Evolutionary conservation across 768 basidiomycete species (phyloP).

Genomic region (Suillus discolor): DNA sequence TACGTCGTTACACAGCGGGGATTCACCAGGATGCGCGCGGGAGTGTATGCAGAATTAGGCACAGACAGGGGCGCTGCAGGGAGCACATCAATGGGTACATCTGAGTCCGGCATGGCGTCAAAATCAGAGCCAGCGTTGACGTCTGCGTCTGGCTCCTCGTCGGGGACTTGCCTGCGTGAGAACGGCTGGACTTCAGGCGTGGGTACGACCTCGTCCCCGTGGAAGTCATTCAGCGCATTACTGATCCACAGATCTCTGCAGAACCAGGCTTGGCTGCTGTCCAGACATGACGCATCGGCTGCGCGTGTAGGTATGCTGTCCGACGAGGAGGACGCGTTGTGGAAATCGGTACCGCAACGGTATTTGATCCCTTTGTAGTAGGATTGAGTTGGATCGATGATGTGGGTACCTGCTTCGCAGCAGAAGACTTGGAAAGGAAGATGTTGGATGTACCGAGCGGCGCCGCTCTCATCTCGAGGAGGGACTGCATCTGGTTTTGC

Average conservation of each 20-base stretch:
- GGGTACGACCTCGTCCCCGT: constrained; percentile 44
- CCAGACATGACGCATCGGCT: constrained; percentile 86
- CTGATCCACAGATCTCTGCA: constrained; percentile 96
- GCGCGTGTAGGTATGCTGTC: constrained; percentile 55
- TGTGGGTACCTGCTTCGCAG: constrained; percentile 97
- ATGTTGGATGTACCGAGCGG: constrained; percentile 84
- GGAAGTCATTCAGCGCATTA: constrained; percentile 76
- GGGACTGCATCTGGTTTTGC: constrained; percentile 90
- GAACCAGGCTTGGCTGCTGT: constrained; percentile 98
- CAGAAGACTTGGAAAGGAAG: constrained; percentile 99
- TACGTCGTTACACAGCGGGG: constrained; percentile 98
- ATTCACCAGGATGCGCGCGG: constrained; percentile 92
- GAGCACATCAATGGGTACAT: constrained; percentile 35
- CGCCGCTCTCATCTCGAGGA: constrained; percentile 82
- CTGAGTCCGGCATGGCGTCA: constrained; percentile 77
- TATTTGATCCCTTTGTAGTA: constrained; percentile 92
- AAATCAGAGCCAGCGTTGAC: constrained; percentile 87
- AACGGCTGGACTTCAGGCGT: constrained; percentile 29
- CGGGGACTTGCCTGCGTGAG: constrained; percentile 35
- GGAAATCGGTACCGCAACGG: constrained; percentile 78
- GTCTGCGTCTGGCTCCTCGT: constrained; percentile 54
- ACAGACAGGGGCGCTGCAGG: constrained; percentile 54
- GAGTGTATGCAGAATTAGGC: constrained; percentile 86
- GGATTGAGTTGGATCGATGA: constrained; percentile 93
- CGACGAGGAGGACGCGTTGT: constrained; percentile 74